Evolutionary conservation across 495 filamentous ascomycete genomes (phyloP), one percentile per base, ranked within the genome.

Genomic region (Pyrenopolyporus hunteri): DNA sequence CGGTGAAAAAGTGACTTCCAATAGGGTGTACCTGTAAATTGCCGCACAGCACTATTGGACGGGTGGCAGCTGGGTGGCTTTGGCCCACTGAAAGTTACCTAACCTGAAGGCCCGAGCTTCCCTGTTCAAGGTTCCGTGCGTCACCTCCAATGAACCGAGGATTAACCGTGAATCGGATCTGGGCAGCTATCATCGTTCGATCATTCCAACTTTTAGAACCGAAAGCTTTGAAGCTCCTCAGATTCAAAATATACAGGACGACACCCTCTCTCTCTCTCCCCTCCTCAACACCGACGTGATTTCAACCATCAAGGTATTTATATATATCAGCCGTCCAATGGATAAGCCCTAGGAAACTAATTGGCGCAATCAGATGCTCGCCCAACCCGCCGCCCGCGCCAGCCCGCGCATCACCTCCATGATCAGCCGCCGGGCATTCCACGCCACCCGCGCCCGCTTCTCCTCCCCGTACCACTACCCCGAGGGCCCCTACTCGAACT

Each of bases 391-490:
- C 74, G 74, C 88, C 78, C 91, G 91, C 72, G 78, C 80, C 64
- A 74, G 80, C 63, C 66, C 68, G 68, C 69, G 69, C 69, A 85
- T 85, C 74, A 80, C 82, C 75, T 78, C 82, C 47, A 70, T 86
- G 69, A 83, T 92, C 77, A 85, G 87, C 83, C 91, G 93, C 80
- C 93, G 94, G 72, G 92, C 89, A 78, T 95, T 98, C 86, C 88
- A 91, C 77, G 87, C 91, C 73, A 96, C 93, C 73, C 88, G 90
- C 64, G 78, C 89, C 74, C 93, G 89, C 77, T 78, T 94, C 66
- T 85, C 84, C 56, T 94, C 91, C 71, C 92, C 92, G 22, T 95
- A 96, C 84, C 94, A 98, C 83, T 98, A 98, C 81, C 89, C 93
- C 59, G 95, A 98, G 82, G 95, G 94, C 49, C 94, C 95, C 68